Percentiles rank a stretch among this genome's conserved stretches.
phyloP scores from a whole-genome alignment of 169 alveolate species.

The Perkinsus chesapeaki region DNA sequence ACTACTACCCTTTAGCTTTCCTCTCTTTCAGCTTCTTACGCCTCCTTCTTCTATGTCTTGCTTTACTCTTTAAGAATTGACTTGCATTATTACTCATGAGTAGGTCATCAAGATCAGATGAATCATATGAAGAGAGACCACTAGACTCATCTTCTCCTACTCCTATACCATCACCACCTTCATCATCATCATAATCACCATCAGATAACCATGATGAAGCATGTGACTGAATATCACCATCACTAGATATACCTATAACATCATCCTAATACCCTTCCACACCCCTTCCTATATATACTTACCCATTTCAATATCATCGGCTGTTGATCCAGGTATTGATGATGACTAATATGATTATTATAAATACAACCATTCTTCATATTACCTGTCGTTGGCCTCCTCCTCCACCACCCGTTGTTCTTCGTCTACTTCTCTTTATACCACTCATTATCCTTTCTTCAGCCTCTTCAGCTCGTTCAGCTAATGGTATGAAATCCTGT shows the following conservation, averaged over 20 bases:
- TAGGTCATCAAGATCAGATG: background rate
- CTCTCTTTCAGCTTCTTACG: background rate
- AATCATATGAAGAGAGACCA: background rate
- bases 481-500: background rate
- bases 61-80: background rate
- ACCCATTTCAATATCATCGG: background rate
- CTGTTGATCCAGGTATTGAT: no score
- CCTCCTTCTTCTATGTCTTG: background rate
- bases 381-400: no score
- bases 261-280: background rate
- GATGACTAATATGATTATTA: no score
- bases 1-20: background rate
- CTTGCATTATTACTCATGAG: background rate
- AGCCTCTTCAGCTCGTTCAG: background rate
- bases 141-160: background rate
- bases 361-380: no score
- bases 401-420: background rate
- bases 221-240: background rate
- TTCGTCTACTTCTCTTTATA: background rate
- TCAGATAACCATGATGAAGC: background rate
- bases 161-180: background rate
- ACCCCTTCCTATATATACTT: background rate
- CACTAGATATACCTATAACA: background rate
- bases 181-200: background rate
- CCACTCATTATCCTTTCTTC: background rate